phyloP scores from a whole-genome alignment of 345 rosid species.

The Salix caprea region DNA sequence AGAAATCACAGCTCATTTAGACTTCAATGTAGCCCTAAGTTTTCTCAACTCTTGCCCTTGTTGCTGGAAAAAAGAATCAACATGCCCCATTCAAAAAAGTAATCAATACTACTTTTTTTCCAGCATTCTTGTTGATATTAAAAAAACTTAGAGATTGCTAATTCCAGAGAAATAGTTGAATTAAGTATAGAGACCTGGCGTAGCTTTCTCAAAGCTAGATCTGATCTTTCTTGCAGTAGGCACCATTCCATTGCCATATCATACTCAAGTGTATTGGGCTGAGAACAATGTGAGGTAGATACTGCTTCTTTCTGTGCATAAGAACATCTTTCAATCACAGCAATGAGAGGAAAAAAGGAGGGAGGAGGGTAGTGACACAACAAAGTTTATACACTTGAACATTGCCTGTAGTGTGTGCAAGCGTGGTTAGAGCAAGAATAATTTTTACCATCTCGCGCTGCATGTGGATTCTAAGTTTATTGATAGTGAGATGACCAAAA shows the following conservation, averaged over 20 bases:
- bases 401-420: neutral
- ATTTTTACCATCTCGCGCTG: conserved; percentile 53
- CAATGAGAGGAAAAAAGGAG: neutral
- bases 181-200: conserved; percentile 36
- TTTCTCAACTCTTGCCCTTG: conserved; percentile 48
- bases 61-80: conserved; percentile 35
- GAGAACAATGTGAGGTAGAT: conserved; percentile 86
- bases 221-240: conserved; percentile 46
- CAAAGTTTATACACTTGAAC: neutral
- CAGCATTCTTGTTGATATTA: neutral
- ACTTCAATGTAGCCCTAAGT: conserved; percentile 40
- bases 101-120: neutral
- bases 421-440: neutral
- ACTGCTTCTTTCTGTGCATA: conserved; percentile 59
- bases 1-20: conserved; percentile 27
- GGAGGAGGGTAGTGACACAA: neutral
- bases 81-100: neutral
- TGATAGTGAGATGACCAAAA: conserved; percentile 60
- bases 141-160: neutral
- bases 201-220: conserved; percentile 29
- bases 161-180: neutral
- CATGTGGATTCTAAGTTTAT: conserved; percentile 36
- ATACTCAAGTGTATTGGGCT: conserved; percentile 77
- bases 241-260: conserved; percentile 91
- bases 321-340: neutral